phyloP scores from a whole-genome alignment of 352 stramenopile genomes.

The Globisporangium orthogonon region DNA sequence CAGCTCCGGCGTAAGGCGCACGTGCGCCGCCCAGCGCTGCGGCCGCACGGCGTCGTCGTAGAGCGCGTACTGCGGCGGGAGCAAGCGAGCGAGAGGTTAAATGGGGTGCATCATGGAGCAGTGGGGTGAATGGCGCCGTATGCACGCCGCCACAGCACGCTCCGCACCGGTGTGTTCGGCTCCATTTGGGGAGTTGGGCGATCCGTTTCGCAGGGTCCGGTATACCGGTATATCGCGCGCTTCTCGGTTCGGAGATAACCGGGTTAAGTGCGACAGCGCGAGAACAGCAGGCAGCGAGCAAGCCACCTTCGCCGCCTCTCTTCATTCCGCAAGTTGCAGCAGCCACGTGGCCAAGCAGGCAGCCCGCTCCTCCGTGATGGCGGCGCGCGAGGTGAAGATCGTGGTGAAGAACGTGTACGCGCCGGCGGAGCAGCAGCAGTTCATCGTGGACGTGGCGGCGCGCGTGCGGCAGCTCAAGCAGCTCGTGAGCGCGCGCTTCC shows the following conservation, averaged over 20 bases:
- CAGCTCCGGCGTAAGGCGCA: constrained; percentile 73
- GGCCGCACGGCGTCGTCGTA: constrained; percentile 27
- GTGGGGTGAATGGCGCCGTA: background rate
- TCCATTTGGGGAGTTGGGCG: constrained; percentile 3
- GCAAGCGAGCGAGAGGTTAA: background rate
- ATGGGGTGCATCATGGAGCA: background rate
- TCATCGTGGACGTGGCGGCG: constrained; percentile 27
- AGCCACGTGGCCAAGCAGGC: too few relatives aligned
- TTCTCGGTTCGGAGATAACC: too few relatives aligned
- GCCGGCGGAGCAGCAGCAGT: constrained; percentile 38
- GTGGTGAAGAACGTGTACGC: constrained; percentile 82
- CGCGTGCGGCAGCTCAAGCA: constrained; percentile 59
- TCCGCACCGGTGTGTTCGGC: constrained; percentile 9
- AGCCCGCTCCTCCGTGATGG: too few relatives aligned
- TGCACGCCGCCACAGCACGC: background rate
- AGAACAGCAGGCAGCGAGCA: too few relatives aligned
- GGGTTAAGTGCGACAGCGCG: too few relatives aligned
- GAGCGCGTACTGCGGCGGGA: constrained; percentile 52
- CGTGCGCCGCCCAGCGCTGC: constrained; percentile 52
- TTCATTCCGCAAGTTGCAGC: too few relatives aligned
- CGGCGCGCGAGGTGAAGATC: constrained; percentile 41
- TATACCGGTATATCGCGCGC: too few relatives aligned
- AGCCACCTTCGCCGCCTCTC: too few relatives aligned
- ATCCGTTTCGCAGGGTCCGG: too few relatives aligned
- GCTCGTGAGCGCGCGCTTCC: constrained; percentile 41